Conservation (phyloP, 495 filamentous ascomycete genomes). For the Cercophora scortea region DNA sequence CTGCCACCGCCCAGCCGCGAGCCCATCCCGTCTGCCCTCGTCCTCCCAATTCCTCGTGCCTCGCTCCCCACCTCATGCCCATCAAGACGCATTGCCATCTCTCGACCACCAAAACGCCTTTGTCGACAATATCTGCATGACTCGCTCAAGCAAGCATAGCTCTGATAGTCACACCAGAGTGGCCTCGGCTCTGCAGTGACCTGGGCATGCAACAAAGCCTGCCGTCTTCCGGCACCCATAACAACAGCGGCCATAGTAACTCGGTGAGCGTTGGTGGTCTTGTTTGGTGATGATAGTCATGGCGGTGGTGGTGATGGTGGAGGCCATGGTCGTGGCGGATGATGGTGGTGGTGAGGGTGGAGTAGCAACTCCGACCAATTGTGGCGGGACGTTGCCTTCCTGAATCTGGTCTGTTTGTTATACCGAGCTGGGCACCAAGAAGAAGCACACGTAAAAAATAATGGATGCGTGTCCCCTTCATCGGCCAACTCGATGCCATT, state of each 20-base stretch:
- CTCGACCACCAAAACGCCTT: neutral
- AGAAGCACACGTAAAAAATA: neutral
- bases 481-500: neutral
- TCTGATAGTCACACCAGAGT: too few relatives aligned
- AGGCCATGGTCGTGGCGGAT: too few relatives aligned
- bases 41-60: neutral
- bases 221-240: too few relatives aligned
- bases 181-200: too few relatives aligned
- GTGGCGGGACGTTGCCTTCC: neutral
- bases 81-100: neutral
- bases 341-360: neutral
- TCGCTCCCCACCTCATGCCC: neutral
- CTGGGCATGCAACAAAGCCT: too few relatives aligned
- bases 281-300: too few relatives aligned
- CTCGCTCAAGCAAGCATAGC: too few relatives aligned
- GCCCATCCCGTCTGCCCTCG: neutral
- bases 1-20: too few relatives aligned
- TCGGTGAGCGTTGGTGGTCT: too few relatives aligned
- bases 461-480: neutral
- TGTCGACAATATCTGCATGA: neutral
- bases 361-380: neutral
- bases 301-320: too few relatives aligned
- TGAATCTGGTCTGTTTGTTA: neutral
- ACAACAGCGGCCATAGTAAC: too few relatives aligned
- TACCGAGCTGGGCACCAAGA: neutral